Conservation (phyloP, 2,329 filamentous ascomycete genomes). For the Davidsoniella virescens region DNA sequence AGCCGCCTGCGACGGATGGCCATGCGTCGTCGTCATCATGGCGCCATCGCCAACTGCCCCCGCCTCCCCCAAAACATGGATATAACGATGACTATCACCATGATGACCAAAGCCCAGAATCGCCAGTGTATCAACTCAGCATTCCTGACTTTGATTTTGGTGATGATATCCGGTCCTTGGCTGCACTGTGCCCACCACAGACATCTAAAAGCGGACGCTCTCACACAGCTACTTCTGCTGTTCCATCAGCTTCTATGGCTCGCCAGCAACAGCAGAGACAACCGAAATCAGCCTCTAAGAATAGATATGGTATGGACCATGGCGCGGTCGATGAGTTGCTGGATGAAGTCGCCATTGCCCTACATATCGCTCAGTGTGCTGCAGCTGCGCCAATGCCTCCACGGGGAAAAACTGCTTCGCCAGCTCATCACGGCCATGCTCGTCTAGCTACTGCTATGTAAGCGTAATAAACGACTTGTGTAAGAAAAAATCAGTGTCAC, state of each 20-base stretch:
- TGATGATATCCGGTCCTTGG: conserved; percentile 4
- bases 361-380: conserved; percentile 8
- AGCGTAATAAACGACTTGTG: too few relatives aligned
- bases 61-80: conserved; percentile 1
- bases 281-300: background rate
- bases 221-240: background rate
- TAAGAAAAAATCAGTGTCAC: too few relatives aligned
- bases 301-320: background rate
- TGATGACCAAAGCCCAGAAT: conserved; percentile 1
- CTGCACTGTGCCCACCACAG: background rate
- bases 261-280: background rate
- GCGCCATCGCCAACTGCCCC: conserved; percentile 5
- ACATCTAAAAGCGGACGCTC: background rate
- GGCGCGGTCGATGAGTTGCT: conserved; percentile 9
- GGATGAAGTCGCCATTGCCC: conserved; percentile 10
- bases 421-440: background rate
- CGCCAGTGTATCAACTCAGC: conserved; percentile 4
- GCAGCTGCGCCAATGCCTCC: background rate
- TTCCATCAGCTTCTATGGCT: background rate
- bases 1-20: background rate
- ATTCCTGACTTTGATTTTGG: conserved; percentile 2
- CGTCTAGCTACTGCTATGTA: too few relatives aligned
- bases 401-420: background rate
- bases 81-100: background rate
- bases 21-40: background rate